Evolutionary conservation across 1,139 yeast species (phyloP), one percentile per base, ranked within the genome.

Genomic region (Eremothecium coryli): DNA sequence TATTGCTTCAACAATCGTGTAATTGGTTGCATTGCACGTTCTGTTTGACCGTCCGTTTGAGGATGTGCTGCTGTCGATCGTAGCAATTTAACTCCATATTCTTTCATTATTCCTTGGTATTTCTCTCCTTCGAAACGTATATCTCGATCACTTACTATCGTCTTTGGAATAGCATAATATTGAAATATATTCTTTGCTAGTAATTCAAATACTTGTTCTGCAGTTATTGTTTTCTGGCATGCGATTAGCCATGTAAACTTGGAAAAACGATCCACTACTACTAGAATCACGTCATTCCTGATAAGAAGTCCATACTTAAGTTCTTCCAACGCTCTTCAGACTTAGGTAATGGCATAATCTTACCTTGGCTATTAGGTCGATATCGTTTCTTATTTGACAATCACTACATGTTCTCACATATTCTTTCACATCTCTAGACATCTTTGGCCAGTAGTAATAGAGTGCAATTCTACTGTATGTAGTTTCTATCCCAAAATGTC

Each of bases 11-110:
- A 23, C 15, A 43, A 28, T 13, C 41, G 31, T 13, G 35, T 39
- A 17, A 49, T 14, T 7, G 40, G 44, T 20, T 32, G 33, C 29
- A 40, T 49, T 9, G 31, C 28, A 3, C 52, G 31, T 35, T 50
- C 55, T 2, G 49, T 37, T 28, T 50, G 53, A 4, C 52, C 54
- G 32, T 49, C 48, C 6, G 54, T 45, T 26, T 46, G 44, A 5
- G 48, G 51, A 28, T 50, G 51, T 25, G 41, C 43, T 5, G 40
- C 30, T 5, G 51, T 39, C n/a, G 52, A 44, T 35, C 44, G 23
- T 4, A 21, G 15, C 23, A 41, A 26, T 16, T 37, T 32, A 11
- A 47, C 41, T 12, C 43, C 42, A 9, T 39, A 23, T 3, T 39
- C 18, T 18, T 31, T 17, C 4, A 41, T 37, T 4, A 43, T 18